Base-by-base conservation (phyloP, 2,329 filamentous ascomycete species). In the Exophiala aquamarina region DNA sequence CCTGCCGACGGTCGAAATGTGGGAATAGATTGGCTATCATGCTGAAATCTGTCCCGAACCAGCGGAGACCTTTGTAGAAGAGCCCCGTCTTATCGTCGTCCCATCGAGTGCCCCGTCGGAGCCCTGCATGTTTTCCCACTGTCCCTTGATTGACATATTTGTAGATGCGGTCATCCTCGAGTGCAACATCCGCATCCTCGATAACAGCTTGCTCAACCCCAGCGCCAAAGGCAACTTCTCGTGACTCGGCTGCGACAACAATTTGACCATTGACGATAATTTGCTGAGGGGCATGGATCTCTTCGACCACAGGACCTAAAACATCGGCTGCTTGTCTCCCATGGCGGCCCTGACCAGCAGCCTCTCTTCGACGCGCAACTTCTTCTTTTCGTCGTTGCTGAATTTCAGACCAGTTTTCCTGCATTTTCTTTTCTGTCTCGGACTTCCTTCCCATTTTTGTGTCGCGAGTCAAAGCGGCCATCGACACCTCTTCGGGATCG, bases 21-120 rank as follows among this genome's bases (percentile, higher is more conserved):
- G 78, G 77, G 55, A 84, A 83, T 67, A 84, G 72, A 57, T 74
- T 77, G 55, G 84, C 82, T 64, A 83, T 78, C 65, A 76, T 74
- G 47, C 46, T 54, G 56, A 85, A 85, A 59, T 85, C 81, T 0
- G 80, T 84, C 28, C 82, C 82, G 57, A 83, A 84, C 70, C 79
- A 80, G 15, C 73, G 70, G 11, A 85, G 67, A 1, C 78, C 81
- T 36, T 81, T 71, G 61, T 84, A 85, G 61, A 85, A 85, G 9
- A 75, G 60, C 33, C 83, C 77, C 0, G 81, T 84, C 53, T 75
- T 66, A 11, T 81, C 74, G 41, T 75, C 72, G 40, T 73, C 74
- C 82, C 82, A 85, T 53, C 78, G 78, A 61, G 75, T 67, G 11
- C 46, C 44, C 58, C 75, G 64, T 9, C 37, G 39, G 13, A 71